Conservation (phyloP, 768 basidiomycete genomes). For the Tylopilus cervinicoccineus region DNA sequence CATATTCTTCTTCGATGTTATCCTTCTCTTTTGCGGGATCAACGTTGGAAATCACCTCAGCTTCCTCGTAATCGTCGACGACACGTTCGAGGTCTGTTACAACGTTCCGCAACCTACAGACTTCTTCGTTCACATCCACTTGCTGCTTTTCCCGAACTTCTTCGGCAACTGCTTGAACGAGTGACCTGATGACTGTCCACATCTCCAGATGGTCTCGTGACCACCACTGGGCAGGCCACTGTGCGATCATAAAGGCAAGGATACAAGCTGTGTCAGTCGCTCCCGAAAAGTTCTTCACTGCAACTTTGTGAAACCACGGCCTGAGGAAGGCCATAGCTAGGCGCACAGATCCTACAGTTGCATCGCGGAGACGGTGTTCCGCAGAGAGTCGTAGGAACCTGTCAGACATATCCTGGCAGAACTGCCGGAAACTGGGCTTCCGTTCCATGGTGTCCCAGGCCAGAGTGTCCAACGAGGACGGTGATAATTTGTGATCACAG, state of each 20-base stretch:
- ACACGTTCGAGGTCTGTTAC: conserved; percentile 48
- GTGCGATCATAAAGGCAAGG: conserved; percentile 49
- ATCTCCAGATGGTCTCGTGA: conserved; percentile 60
- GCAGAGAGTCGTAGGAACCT: conserved; percentile 52
- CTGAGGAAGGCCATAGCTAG: conserved; percentile 65
- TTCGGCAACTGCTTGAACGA: conserved; percentile 59
- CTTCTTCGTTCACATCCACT: conserved; percentile 42
- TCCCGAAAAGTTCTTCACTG: conserved; percentile 37
- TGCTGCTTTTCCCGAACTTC: conserved; percentile 53
- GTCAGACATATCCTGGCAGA: conserved; percentile 67
- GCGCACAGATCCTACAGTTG: conserved; percentile 63
- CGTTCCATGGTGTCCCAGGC: conserved; percentile 56
- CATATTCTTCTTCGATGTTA: conserved; percentile 6
- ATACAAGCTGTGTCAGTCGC: conserved; percentile 37
- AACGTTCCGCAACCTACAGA: conserved; percentile 44
- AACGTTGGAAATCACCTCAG: conserved; percentile 23
- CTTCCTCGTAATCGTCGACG: conserved; percentile 38
- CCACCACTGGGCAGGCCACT: conserved; percentile 72
- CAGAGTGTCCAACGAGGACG: conserved; percentile 34
- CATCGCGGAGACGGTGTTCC: conserved; percentile 59
- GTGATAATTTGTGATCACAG: conserved; percentile 25
- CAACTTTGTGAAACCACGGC: conserved; percentile 60
- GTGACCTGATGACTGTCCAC: conserved; percentile 52
- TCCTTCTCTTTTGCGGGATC: conserved; percentile 18
- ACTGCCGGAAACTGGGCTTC: conserved; percentile 62